Base-by-base conservation (phyloP, 2,329 filamentous ascomycete genomes). In the Thelonectria blattea region DNA sequence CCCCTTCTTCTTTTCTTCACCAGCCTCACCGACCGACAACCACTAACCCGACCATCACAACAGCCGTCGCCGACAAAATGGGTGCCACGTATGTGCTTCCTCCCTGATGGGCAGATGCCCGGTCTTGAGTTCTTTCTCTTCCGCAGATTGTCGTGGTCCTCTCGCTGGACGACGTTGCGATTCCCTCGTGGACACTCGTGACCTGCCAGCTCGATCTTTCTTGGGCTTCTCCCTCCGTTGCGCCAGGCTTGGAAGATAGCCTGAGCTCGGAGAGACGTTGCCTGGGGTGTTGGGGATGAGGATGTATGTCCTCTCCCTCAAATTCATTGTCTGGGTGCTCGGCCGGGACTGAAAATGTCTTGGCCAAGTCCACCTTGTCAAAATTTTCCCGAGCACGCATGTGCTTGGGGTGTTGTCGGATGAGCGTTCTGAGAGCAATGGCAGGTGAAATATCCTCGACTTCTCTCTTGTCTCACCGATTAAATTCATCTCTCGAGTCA, bases 231-330 rank as follows among this genome's bases (percentile, higher is more conserved):
- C 86, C 86, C 86, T 88, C 80, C 75, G 76, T 76, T 69, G 73
- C 74, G n/a, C 67, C 74, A 82, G 74, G 78, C 77, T 74, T 80
- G 73, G 67, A 75, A 78, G 51, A 77, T 64, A 76, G 77, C 76
- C 79, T 84, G 81, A 72, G 72, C 74, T 74, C 74, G 76, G 81
- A 86, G 85, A 88, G 85, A 86, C 75, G 82, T 78, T 76, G 80
- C 76, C 75, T 78, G 83, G 88, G 91, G 89, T 89, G 81, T 93
- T 93, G 91, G 88, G 85, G 88, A 79, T 89, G 88, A 92, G 92
- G 83, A 81, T 71, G 64, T 63, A 60, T 63, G 66, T 81, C 82
- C 92, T 92, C 90, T 85, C 87, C 85, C 88, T 85, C 68, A 92
- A 94, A 92, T 81, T 20, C 68, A 92, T 89, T 86, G 82, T 77